Evolutionary conservation across 75 land plant genomes (phyloP), one percentile per base, ranked within the genome.

Genomic region (Pinus albicaulis): DNA sequence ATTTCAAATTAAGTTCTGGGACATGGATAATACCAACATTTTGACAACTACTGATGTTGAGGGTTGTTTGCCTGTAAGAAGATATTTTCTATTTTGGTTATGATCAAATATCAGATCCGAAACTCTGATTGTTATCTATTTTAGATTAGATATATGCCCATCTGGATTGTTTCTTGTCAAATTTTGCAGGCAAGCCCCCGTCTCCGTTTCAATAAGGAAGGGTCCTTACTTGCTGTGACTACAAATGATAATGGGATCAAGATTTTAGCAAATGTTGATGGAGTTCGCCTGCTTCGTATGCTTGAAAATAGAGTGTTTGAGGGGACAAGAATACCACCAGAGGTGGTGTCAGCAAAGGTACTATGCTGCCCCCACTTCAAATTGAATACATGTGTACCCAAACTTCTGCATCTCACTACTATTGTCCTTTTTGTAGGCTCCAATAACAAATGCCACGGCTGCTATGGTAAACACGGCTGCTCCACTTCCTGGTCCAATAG

Each of bases 241-340:
- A 74, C 84, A 19, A 72, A 63, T 74, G 84, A 82, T 3, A 82
- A 82, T 74, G 82, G 82, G 20, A 80, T 82, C 65, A 82, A 78
- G 58, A 74, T 82, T 72, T 44, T 92, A 56, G 94, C 89, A 5
- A 91, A 84, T 60, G 28, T 61, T 57, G 87, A 88, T 81, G 92
- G 90, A 22, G 69, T 79, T 31, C 74, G 92, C 14, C 52, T 89
- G 74, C 24, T 93, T 70, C 91, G 87, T 12, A 76, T 86, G 28
- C 66, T 85, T 76, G 95, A 93, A 58, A 88, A 79, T 77, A 90
- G 81, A 56, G 62, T 82, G 28, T 88, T 77, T 86, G 90, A 84
- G 57, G 80, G 84, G 53, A 76, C 84, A 63, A 80, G 87, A 63
- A 56, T 56, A 59, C 77, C 79, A 55, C 81, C 89, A 41, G 91